Evolutionary conservation across 2,329 filamentous ascomycete genomes (phyloP).

Genomic region (Apiospora sp.): DNA sequence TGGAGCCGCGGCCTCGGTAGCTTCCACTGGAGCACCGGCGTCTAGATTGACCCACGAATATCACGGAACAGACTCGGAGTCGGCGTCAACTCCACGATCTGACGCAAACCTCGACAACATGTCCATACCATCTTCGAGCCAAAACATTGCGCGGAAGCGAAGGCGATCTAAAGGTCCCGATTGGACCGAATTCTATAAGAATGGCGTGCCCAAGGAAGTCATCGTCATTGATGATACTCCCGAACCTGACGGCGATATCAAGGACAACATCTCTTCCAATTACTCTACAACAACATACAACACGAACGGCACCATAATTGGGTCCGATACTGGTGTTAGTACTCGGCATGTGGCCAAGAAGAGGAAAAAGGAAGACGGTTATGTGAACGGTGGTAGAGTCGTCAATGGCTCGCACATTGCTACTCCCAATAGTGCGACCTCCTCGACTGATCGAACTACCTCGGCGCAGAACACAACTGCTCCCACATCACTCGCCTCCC

Average conservation of each 20-base stretch:
- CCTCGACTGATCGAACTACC: constrained; percentile 84
- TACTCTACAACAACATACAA: constrained; percentile 47
- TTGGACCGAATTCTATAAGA: constrained; percentile 84
- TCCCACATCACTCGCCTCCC: constrained; percentile 82
- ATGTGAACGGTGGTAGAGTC: constrained; percentile 69
- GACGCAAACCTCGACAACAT: constrained; percentile 46
- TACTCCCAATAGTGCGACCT: constrained; percentile 75
- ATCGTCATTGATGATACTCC: constrained; percentile 79
- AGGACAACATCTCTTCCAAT: constrained; percentile 44
- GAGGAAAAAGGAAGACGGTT: constrained; percentile 75
- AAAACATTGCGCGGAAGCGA: constrained; percentile 55
- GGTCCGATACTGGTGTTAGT: constrained; percentile 36
- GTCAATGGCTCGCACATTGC: constrained; percentile 74
- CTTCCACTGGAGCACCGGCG: constrained; percentile 37
- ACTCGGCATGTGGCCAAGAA: constrained; percentile 72
- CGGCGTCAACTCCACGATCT: constrained; percentile 40
- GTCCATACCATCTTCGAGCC: constrained; percentile 42
- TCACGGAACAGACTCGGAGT: constrained; percentile 41
- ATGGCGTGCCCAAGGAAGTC: constrained; percentile 83
- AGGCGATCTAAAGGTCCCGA: constrained; percentile 72
- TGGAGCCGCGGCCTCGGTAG: constrained; percentile 47
- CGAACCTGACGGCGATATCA: constrained; percentile 55
- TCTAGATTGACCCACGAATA: constrained; percentile 35
- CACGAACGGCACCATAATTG: constrained; percentile 44
- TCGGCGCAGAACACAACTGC: constrained; percentile 86